phyloP scores from a whole-genome alignment of 441 rosid species.

The Syzygium syzygioides region DNA sequence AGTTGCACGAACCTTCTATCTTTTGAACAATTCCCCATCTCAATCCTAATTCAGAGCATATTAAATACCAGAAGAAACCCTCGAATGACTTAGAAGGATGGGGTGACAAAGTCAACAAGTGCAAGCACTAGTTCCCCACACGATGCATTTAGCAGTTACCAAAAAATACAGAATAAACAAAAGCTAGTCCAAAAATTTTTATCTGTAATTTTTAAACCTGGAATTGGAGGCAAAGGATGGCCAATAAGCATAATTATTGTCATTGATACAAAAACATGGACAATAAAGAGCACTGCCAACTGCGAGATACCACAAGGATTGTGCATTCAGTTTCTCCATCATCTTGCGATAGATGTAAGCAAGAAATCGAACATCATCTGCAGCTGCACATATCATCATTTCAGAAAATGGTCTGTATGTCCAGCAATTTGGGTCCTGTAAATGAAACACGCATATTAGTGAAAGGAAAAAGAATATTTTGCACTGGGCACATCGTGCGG shows the following conservation, averaged over 20 bases:
- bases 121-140: not conserved
- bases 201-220: constrained; percentile 41
- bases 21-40: not conserved
- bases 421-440: constrained; percentile 92
- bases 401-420: constrained; percentile 72
- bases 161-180: not conserved
- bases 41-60: not conserved
- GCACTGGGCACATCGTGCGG: rapidly evolving
- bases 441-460: constrained; percentile 1
- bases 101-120: not conserved
- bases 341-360: too few species aligned
- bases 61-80: not conserved
- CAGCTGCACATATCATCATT: constrained; percentile 83
- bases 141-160: not conserved
- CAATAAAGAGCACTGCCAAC: constrained; percentile 78
- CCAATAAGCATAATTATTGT: constrained; percentile 70
- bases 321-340: constrained; percentile 67
- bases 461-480: not conserved
- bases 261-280: constrained; percentile 79
- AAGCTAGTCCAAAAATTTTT: not conserved
- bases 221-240: constrained; percentile 55
- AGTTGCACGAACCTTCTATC: not conserved
- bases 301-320: constrained; percentile 74
- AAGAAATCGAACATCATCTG: constrained; percentile 97
- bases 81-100: not conserved